Base-by-base conservation (phyloP, 192 early-diverging fungal genomes). In the Entrophospora sp. region DNA sequence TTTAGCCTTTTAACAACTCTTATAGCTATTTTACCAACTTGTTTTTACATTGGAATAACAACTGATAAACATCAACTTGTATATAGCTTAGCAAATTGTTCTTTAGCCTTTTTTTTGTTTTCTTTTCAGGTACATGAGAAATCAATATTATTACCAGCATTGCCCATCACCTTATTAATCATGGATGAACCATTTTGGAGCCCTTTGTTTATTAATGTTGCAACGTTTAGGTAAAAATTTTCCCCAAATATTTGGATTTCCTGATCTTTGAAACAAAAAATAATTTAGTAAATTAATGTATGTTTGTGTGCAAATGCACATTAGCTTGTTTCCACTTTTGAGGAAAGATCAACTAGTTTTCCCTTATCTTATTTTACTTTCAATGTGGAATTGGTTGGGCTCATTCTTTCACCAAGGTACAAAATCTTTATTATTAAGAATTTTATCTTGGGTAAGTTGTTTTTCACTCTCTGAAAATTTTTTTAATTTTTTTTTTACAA, bases 81-180 rank as follows among this genome's bases (percentile, higher is more conserved):
- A 35, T 91, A 92, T 59, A 77, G 86, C 1, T 67, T 96, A 35
- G 66, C 88, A 38, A 89, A 86, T 67, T 81, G 81, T 1, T 89
- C 92, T 3, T 73, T 99, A 27, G 89, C 86, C 4, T 99, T 99
- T 69, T 99, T 95, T 78, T 69, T 99, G 66, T 91, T 96, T 56
- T 92, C 95, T 9, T 99, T 99, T 80, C 94, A 97, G 78, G 89
- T 97, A 5, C 96, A 99, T 73, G 96, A 99, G 70, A 99, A 99
- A 71, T 90, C 89, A 0, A 97, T 99, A 40, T 71, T 99, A 36
- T 70, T 99, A 7, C 94, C 96, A 1, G 61, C 82, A 4, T 73
- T 92, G 18, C 90, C 93, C 0, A 82, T 89, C 10, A 85, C 85
- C 2, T 67, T 97, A 44, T 67, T 96, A 60, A 77, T 90, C 4